phyloP scores from a whole-genome alignment of 768 basidiomycete species.

The Mrakia frigida region DNA sequence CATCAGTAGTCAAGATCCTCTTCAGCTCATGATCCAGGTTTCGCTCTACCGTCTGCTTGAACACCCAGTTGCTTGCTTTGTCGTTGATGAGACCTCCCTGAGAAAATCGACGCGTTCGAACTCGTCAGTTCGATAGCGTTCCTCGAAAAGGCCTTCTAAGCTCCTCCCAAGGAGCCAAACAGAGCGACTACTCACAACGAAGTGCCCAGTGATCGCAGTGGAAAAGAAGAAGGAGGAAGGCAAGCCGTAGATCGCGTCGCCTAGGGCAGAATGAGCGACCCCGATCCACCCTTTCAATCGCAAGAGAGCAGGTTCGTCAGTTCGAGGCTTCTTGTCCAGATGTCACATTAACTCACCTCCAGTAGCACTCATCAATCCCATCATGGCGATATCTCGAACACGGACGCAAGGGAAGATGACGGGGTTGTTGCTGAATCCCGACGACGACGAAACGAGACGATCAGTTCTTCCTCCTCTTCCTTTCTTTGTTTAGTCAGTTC shows the following conservation, averaged over 20 bases:
- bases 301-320: background rate
- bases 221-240: background rate
- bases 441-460: background rate
- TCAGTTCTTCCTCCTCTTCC: background rate
- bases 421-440: background rate
- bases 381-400: background rate
- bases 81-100: background rate
- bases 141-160: too few relatives aligned
- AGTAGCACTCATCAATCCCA: background rate
- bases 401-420: constrained; percentile 1
- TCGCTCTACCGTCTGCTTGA: background rate
- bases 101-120: too few relatives aligned
- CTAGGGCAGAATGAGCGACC: background rate
- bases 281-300: background rate
- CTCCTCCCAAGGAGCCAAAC: too few relatives aligned
- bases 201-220: background rate
- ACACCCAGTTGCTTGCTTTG: background rate
- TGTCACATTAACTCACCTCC: background rate
- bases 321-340: background rate
- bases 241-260: background rate
- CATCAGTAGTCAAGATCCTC: background rate
- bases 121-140: too few relatives aligned
- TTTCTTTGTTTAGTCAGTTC: too few relatives aligned
- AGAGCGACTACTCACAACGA: background rate
- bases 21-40: background rate